Conservation (phyloP, 768 basidiomycete genomes). For the Trametes sanguinea region DNA sequence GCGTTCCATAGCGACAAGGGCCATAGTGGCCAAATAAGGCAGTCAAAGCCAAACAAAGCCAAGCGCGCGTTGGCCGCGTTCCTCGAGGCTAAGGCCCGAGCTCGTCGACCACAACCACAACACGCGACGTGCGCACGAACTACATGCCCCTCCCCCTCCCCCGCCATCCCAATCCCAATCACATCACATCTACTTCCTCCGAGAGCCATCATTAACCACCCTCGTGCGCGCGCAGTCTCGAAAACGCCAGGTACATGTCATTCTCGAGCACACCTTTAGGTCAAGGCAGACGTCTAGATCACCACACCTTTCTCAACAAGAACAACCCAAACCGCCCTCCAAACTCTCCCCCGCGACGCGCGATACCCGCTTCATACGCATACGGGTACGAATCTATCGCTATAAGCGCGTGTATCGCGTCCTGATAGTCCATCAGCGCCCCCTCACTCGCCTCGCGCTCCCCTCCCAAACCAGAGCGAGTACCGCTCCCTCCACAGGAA, state of each 20-base stretch:
- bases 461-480: slow-evolving; percentile 52
- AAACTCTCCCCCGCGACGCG: slow-evolving; percentile 38
- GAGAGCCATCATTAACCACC: not conserved
- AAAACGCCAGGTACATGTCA: slow-evolving; percentile 60
- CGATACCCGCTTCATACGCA: slow-evolving; percentile 62
- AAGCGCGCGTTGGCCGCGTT: slow-evolving; percentile 15
- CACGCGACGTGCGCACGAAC: slow-evolving; percentile 23
- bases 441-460: slow-evolving; percentile 58
- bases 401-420: slow-evolving; percentile 27
- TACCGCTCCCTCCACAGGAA: slow-evolving; percentile 39
- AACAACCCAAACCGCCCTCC: slow-evolving; percentile 35
- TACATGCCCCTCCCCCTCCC: slow-evolving; percentile 17
- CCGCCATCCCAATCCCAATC: not conserved
- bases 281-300: slow-evolving; percentile 86
- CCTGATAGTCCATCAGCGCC: slow-evolving; percentile 45
- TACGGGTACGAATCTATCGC: slow-evolving; percentile 55
- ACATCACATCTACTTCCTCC: slow-evolving; percentile 1
- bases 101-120: slow-evolving; percentile 21
- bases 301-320: slow-evolving; percentile 74
- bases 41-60: slow-evolving; percentile 12
- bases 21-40: slow-evolving; percentile 13
- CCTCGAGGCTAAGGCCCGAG: not conserved
- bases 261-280: slow-evolving; percentile 82
- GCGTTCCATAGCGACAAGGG: slow-evolving; percentile 5
- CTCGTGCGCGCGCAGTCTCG: slow-evolving; percentile 10